Evolutionary conservation across 495 filamentous ascomycete genomes (phyloP).

Genomic region (Aspergillus haitiensis): DNA sequence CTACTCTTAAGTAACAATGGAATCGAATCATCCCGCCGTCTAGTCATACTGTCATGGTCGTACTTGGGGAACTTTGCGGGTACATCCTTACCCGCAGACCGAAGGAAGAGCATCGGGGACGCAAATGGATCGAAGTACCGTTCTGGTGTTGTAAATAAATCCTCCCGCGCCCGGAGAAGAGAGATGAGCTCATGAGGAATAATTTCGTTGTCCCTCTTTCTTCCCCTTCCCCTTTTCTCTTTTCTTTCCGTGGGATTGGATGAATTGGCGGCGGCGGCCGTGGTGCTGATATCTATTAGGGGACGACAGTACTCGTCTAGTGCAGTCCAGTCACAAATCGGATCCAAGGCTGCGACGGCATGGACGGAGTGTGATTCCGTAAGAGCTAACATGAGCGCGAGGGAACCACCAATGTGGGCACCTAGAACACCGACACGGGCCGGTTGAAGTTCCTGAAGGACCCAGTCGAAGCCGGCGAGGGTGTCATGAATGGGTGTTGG

Average conservation of each 20-base stretch:
- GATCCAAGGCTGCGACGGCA: conserved; percentile 37
- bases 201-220: conserved; percentile 4
- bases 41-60: conserved; percentile 11
- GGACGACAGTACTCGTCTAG: conserved; percentile 39
- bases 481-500: conserved; percentile 48
- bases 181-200: conserved; percentile 38
- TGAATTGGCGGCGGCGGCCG: background rate
- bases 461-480: conserved; percentile 43
- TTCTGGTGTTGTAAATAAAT: conserved; percentile 48
- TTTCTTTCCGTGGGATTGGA: no score
- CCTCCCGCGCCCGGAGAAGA: conserved; percentile 39
- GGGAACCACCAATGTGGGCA: conserved; percentile 54
- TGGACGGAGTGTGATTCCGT: conserved; percentile 53
- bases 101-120: conserved; percentile 58
- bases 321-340: conserved; percentile 44
- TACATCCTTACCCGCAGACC: conserved; percentile 46
- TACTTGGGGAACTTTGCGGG: conserved; percentile 39
- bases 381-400: conserved; percentile 59
- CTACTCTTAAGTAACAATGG: conserved; percentile 28
- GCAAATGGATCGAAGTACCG: conserved; percentile 60
- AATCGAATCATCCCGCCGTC: conserved; percentile 38
- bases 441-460: conserved; percentile 32
- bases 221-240: no score
- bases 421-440: conserved; percentile 49
- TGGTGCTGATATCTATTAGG: background rate